These are phyloP conservation scores for Lachancea kluyveri DNA, from an alignment of 805 yeast genomes.

Conservation along the genomic window DNA sequence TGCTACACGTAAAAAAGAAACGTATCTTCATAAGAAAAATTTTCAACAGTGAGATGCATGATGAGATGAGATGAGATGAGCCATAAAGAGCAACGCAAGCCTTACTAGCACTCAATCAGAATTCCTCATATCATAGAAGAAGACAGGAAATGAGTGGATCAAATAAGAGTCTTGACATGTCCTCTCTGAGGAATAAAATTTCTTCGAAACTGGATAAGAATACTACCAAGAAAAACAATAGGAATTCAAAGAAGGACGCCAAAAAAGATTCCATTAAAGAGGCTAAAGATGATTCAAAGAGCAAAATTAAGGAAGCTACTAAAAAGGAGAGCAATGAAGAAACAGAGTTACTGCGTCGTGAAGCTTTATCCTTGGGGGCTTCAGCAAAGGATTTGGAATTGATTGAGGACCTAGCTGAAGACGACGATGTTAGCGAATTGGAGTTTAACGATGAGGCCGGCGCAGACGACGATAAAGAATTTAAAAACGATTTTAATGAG, in stretches of 20 bases:
- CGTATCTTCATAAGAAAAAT: conserved; percentile 3
- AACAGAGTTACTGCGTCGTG: conserved; percentile 45
- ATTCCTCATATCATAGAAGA: no score
- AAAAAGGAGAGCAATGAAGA: conserved; percentile 13
- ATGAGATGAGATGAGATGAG: conserved; percentile 21
- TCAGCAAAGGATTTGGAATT: conserved; percentile 73
- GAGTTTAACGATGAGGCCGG: conserved; percentile 37
- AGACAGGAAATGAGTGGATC: no score
- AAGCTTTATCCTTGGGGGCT: conserved; percentile 80
- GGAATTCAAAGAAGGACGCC: conserved; percentile 19
- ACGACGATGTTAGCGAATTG: conserved; percentile 37
- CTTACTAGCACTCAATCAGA: no score
- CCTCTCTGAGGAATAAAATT: conserved; percentile 62
- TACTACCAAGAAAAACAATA: conserved; percentile 18
- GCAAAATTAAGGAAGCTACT: conserved; percentile 9
- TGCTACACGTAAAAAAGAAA: no score
- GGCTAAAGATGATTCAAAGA: conserved; percentile 11
- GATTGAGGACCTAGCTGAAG: conserved; percentile 48
- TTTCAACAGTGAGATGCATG: conserved; percentile 3
- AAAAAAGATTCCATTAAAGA: conserved; percentile 14
- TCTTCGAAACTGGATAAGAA: conserved; percentile 41
- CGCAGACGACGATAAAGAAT: conserved; percentile 30
- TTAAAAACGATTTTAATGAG: conserved; percentile 48
- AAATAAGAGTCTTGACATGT: conserved; percentile 23
- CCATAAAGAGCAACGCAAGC: no score